Evolutionary conservation across 768 basidiomycete genomes (phyloP).

Genomic region (Paxillus ammoniavirescens): DNA sequence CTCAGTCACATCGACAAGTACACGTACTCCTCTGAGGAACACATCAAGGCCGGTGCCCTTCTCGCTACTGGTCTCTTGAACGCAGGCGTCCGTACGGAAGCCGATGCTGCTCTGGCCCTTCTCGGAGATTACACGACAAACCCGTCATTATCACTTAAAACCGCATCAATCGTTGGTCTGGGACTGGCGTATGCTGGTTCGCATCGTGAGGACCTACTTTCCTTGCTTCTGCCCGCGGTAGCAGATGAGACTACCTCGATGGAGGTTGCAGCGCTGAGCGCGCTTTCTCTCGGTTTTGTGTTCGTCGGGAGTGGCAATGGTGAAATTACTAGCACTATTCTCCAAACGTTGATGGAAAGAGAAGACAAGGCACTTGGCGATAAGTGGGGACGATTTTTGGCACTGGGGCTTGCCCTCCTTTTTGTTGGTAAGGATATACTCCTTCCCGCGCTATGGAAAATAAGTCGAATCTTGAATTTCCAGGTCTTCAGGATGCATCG

Average conservation of each 20-base stretch:
- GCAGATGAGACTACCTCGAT: constrained; percentile 81
- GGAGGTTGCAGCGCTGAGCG: constrained; percentile 85
- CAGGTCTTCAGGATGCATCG: constrained; percentile 88
- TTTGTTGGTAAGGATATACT: constrained; percentile 68
- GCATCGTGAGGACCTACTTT: constrained; percentile 80
- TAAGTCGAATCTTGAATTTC: constrained; percentile 6
- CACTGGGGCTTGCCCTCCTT: constrained; percentile 82
- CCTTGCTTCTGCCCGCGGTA: constrained; percentile 75
- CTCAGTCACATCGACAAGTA: constrained; percentile 96
- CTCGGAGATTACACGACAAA: constrained; percentile 89
- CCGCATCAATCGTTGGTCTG: constrained; percentile 87
- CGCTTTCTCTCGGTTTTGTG: constrained; percentile 89
- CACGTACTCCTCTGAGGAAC: constrained; percentile 92
- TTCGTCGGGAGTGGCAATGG: constrained; percentile 95
- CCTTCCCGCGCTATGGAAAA: neutral
- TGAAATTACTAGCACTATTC: constrained; percentile 83
- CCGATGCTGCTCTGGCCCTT: constrained; percentile 88
- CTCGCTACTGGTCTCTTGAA: constrained; percentile 94
- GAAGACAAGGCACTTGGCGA: constrained; percentile 76
- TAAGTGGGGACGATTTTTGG: constrained; percentile 94
- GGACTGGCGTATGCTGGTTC: constrained; percentile 96
- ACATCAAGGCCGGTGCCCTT: constrained; percentile 97
- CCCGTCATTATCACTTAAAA: constrained; percentile 79
- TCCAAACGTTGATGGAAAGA: constrained; percentile 89
- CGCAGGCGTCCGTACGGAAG: constrained; percentile 85